Percentiles rank a stretch among this genome's conserved stretches.
phyloP scores from a whole-genome alignment of 306 rosid species.

The Pyrus bretschneideri region DNA sequence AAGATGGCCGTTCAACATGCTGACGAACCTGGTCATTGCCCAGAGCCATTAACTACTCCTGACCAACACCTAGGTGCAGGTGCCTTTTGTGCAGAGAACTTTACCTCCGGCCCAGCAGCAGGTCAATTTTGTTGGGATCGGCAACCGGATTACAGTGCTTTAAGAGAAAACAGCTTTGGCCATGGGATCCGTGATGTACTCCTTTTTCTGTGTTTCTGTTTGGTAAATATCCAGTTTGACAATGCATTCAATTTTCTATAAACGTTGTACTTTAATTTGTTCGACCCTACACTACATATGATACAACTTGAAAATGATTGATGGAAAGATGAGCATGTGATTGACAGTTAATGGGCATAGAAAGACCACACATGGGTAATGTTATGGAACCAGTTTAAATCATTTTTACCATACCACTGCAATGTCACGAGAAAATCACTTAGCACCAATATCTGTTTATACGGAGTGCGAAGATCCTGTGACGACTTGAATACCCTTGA shows the following conservation, averaged over 20 bases:
- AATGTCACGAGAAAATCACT: too few relatives aligned
- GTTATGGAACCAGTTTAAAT: too few relatives aligned
- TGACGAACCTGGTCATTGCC: constrained; percentile 66
- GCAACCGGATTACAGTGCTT: constrained; percentile 68
- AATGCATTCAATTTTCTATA: not conserved
- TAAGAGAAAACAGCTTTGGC: constrained; percentile 75
- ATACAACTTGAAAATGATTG: not conserved
- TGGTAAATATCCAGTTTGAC: not conserved
- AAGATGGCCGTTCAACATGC: constrained; percentile 56
- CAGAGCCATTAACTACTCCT: constrained; percentile 44
- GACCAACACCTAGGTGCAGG: constrained; percentile 52
- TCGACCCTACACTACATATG: not conserved
- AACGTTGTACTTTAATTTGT: not conserved
- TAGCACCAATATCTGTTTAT: too few relatives aligned
- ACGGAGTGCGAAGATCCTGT: too few relatives aligned
- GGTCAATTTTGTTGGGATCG: constrained; percentile 74
- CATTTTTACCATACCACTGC: too few relatives aligned
- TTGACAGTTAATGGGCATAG: not conserved
- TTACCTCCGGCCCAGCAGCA: constrained; percentile 49
- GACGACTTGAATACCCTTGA: not conserved
- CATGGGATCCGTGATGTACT: constrained; percentile 74
- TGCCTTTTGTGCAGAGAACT: constrained; percentile 59
- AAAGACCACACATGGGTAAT: not conserved
- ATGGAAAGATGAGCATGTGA: not conserved
- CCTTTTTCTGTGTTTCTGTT: not conserved